A percentile compares a stretch with the other conserved stretches of the same genome.
Conservation (phyloP, 2,329 filamentous ascomycete genomes). For the Lachnellula occidentalis region DNA sequence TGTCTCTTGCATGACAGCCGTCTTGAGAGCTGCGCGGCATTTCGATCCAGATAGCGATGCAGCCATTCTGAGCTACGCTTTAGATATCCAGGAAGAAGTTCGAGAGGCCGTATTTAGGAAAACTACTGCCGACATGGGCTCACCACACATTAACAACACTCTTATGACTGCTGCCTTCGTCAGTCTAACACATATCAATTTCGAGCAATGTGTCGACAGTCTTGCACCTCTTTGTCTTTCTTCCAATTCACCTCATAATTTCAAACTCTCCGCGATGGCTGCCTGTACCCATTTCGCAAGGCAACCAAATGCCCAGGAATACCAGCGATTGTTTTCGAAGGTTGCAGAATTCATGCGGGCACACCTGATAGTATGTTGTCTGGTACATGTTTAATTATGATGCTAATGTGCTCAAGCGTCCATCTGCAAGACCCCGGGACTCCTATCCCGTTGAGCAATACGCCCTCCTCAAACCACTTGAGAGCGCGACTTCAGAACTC, state of each 20-base stretch:
- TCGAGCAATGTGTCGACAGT: slow-evolving; percentile 51
- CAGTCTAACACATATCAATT: slow-evolving; percentile 56
- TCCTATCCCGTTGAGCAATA: slow-evolving; percentile 34
- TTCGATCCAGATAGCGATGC: slow-evolving; percentile 59
- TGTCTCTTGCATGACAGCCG: slow-evolving; percentile 57
- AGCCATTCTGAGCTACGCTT: slow-evolving; percentile 53
- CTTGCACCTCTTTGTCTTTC: slow-evolving; percentile 53
- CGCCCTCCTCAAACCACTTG: slow-evolving; percentile 36
- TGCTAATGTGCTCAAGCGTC: slow-evolving; percentile 20
- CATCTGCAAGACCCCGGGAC: slow-evolving; percentile 19
- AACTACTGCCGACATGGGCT: slow-evolving; percentile 41
- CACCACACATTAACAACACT: slow-evolving; percentile 53
- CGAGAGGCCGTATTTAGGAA: slow-evolving; percentile 59
- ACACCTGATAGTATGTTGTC: slow-evolving; percentile 47
- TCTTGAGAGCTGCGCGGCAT: slow-evolving; percentile 58
- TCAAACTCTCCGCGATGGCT: slow-evolving; percentile 58
- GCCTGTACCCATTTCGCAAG: slow-evolving; percentile 58
- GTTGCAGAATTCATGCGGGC: slow-evolving; percentile 51
- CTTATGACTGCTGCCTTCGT: slow-evolving; percentile 64
- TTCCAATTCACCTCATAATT: slow-evolving; percentile 49
- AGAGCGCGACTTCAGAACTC: slow-evolving; percentile 37
- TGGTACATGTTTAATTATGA: not conserved
- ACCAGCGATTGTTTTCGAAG: slow-evolving; percentile 49
- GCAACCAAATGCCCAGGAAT: slow-evolving; percentile 43
- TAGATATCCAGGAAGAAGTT: slow-evolving; percentile 66